These are phyloP conservation scores for Erodium texanum DNA, from an alignment of 441 rosid species.

Conservation along the genomic window DNA sequence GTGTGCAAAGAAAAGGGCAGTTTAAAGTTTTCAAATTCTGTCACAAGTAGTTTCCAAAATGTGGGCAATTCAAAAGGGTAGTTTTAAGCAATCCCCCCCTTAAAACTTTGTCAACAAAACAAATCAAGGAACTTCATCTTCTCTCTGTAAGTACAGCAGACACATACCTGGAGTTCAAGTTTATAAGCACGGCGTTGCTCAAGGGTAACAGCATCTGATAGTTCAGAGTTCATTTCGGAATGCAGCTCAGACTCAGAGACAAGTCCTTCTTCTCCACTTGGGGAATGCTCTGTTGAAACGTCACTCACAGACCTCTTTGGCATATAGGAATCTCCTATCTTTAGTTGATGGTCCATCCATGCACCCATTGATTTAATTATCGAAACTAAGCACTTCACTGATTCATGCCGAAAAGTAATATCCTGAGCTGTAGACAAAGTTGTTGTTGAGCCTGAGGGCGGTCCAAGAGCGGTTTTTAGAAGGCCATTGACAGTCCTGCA, in stretches of 20 bases:
- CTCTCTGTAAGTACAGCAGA: slow-evolving; percentile 5
- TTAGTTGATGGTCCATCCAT: slow-evolving; percentile 90
- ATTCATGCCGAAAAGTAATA: slow-evolving; percentile 84
- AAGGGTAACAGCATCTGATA: slow-evolving; percentile 72
- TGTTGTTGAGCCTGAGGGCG: slow-evolving; percentile 85
- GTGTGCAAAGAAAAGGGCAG: too few relatives aligned
- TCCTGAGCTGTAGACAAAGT: slow-evolving; percentile 81
- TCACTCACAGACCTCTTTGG: slow-evolving; percentile 43
- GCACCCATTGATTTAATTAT: slow-evolving; percentile 84
- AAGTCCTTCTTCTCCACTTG: slow-evolving; percentile 58
- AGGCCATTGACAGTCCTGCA: slow-evolving; percentile 99
- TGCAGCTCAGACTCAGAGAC: slow-evolving; percentile 55
- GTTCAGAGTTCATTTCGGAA: slow-evolving; percentile 54
- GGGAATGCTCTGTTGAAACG: slow-evolving; percentile 38
- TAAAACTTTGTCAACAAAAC: not conserved
- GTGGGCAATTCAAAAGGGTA: too few relatives aligned
- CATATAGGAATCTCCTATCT: slow-evolving; percentile 45
- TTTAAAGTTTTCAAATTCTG: too few relatives aligned
- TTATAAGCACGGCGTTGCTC: slow-evolving; percentile 93
- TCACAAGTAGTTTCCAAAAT: too few relatives aligned
- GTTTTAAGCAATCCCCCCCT: too few relatives aligned
- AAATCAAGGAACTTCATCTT: not conserved
- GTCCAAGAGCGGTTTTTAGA: slow-evolving; percentile 94
- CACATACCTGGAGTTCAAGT: slow-evolving; percentile 84
- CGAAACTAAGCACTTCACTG: slow-evolving; percentile 89